These are phyloP conservation scores for Rhododendron williamsianum DNA, from an alignment of 148 eudicot genomes.

Conservation along the genomic window DNA sequence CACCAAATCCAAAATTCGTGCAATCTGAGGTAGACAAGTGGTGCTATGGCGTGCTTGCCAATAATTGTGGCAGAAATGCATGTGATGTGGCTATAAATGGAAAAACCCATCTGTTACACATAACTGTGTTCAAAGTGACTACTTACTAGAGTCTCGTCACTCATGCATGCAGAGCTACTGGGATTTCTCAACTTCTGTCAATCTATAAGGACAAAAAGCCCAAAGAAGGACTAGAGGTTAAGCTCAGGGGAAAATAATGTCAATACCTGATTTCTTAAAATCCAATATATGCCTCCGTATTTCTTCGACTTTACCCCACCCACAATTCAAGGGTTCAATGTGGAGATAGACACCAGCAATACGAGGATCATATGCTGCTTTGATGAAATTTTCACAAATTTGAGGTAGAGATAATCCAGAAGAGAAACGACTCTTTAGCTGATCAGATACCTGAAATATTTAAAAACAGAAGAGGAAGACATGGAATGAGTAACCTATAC, in stretches of 20 bases:
- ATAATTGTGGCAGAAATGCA: background rate
- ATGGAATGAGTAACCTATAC: conserved; percentile 1
- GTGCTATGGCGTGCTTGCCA: background rate
- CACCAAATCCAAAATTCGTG: background rate
- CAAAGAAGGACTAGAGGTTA: background rate
- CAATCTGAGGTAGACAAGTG: background rate
- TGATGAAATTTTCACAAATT: conserved; percentile 80
- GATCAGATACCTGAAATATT: conserved; percentile 65
- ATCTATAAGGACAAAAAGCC: background rate
- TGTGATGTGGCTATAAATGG: background rate
- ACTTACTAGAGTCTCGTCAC: background rate
- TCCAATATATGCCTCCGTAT: conserved; percentile 83
- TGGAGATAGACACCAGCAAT: conserved; percentile 85
- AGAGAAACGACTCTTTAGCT: conserved; percentile 66
- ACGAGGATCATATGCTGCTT: conserved; percentile 96
- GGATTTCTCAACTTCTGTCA: background rate
- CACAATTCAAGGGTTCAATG: conserved; percentile 71
- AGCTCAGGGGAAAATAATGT: background rate
- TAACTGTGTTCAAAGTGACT: background rate
- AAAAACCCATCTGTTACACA: background rate
- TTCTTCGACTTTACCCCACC: conserved; percentile 96
- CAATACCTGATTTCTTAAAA: conserved; percentile 74
- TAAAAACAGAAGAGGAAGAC: background rate
- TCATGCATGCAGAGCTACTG: background rate
- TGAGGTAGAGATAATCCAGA: conserved; percentile 83